Evolutionary conservation across 257 asterid species (phyloP).

Genomic region (Nicotiana knightiana): DNA sequence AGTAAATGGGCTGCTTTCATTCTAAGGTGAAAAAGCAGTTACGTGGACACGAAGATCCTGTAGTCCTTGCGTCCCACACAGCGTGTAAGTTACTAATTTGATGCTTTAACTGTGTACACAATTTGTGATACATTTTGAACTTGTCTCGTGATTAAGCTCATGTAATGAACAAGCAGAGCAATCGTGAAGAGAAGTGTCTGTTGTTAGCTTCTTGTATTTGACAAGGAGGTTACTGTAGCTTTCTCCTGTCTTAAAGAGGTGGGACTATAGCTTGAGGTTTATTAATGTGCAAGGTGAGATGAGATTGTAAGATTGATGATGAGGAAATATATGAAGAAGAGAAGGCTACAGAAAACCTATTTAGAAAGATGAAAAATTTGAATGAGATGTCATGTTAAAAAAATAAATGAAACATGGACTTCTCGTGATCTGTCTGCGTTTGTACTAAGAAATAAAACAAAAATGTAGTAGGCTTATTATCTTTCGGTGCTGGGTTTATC

Average conservation of each 20-base stretch:
- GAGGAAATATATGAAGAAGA: neutral
- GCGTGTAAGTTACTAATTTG: slow-evolving; percentile 59
- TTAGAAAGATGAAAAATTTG: neutral
- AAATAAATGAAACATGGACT: neutral
- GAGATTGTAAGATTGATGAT: neutral
- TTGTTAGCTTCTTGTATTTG: neutral
- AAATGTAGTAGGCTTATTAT: neutral
- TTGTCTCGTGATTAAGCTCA: neutral
- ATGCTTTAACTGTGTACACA: neutral
- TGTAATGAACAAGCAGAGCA: neutral
- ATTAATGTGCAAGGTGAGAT: neutral
- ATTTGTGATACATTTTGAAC: neutral
- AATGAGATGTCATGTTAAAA: neutral
- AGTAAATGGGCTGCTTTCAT: slow-evolving; percentile 87
- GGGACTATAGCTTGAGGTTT: neutral
- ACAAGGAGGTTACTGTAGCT: neutral
- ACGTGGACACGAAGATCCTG: slow-evolving; percentile 88
- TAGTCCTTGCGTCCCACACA: slow-evolving; percentile 81
- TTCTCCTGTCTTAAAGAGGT: neutral
- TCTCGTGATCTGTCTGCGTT: neutral
- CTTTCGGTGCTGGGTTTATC: neutral
- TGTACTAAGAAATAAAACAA: neutral
- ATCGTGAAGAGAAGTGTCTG: neutral
- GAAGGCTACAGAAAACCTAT: neutral
- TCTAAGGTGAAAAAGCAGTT: slow-evolving; percentile 67